These are phyloP conservation scores for Cutaneotrichosporon cutaneum DNA, from an alignment of 1,284 basidiomycete species.

Conservation along the genomic window DNA sequence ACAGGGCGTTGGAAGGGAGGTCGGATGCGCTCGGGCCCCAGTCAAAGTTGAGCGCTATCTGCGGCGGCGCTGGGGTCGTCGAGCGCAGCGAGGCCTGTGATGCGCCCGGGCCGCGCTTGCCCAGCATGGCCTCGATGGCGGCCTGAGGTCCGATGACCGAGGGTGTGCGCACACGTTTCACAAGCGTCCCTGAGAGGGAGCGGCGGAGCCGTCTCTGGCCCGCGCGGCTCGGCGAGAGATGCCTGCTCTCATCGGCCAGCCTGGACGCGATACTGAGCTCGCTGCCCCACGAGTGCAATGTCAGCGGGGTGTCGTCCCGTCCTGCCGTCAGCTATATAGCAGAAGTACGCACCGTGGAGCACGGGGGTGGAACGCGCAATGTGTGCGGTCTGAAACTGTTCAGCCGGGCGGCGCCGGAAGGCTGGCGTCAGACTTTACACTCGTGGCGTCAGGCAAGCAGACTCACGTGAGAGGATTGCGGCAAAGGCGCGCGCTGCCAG, in stretches of 20 bases:
- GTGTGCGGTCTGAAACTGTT: not conserved
- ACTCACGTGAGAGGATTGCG: slow-evolving; percentile 4
- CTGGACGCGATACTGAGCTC: slow-evolving; percentile 1
- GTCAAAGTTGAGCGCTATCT: slow-evolving; percentile 10
- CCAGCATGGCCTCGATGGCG: not conserved
- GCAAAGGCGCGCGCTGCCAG: slow-evolving; percentile 1
- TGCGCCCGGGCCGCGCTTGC: not conserved
- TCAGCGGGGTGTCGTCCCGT: not conserved
- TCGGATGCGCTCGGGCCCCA: slow-evolving; percentile 7
- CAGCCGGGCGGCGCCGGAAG: not conserved
- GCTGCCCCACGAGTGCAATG: slow-evolving; percentile 5
- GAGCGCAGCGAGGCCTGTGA: not conserved
- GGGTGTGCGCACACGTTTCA: not conserved
- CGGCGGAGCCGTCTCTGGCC: not conserved
- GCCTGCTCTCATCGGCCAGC: not conserved
- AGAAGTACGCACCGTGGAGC: not conserved
- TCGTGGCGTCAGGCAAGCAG: not conserved
- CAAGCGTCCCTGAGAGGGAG: not conserved
- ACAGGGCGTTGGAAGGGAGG: slow-evolving; percentile 1
- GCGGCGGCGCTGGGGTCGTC: not conserved
- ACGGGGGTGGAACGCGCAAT: not conserved
- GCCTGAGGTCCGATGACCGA: not conserved
- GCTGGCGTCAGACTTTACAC: not conserved
- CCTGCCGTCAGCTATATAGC: not conserved
- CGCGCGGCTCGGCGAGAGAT: not conserved